Conservation (phyloP, 1,139 yeast genomes). For the Hanseniaspora sp. region DNA sequence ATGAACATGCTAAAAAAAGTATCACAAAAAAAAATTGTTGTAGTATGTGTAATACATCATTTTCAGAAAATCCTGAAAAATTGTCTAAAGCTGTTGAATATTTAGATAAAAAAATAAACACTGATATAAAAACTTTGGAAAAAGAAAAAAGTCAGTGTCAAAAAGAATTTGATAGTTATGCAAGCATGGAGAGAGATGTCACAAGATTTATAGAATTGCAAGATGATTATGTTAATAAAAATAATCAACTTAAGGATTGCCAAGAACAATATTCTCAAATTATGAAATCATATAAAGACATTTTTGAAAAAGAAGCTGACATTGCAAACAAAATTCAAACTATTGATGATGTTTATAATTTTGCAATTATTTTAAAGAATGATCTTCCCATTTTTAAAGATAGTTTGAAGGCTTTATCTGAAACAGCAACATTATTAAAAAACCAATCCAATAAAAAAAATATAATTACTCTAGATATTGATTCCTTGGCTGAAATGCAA, state of each 20-base stretch:
- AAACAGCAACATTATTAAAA: neutral
- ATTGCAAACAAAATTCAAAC: neutral
- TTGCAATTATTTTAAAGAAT: neutral
- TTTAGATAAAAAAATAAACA: slow-evolving; percentile 4
- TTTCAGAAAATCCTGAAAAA: slow-evolving; percentile 2
- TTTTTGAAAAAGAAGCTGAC: neutral
- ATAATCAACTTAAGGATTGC: slow-evolving; percentile 18
- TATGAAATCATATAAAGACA: slow-evolving; percentile 15
- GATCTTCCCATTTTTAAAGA: neutral
- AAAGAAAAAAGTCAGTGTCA: neutral
- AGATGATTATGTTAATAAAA: slow-evolving; percentile 18
- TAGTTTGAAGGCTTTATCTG: neutral
- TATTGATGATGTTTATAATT: neutral
- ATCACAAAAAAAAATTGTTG: slow-evolving; percentile 8
- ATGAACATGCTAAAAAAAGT: slow-evolving; percentile 3
- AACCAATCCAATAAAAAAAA: neutral
- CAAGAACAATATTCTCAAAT: slow-evolving; percentile 18
- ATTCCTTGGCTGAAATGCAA: neutral
- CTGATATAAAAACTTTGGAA: neutral
- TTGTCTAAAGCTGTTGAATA: slow-evolving; percentile 3
- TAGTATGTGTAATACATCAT: slow-evolving; percentile 4
- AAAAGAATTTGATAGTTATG: slow-evolving; percentile 1
- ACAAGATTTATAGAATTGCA: neutral
- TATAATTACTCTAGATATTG: neutral
- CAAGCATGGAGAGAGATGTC: neutral